Evolutionary conservation across 2,329 filamentous ascomycete species (phyloP).

Genomic region (Epichloe aotearoae): DNA sequence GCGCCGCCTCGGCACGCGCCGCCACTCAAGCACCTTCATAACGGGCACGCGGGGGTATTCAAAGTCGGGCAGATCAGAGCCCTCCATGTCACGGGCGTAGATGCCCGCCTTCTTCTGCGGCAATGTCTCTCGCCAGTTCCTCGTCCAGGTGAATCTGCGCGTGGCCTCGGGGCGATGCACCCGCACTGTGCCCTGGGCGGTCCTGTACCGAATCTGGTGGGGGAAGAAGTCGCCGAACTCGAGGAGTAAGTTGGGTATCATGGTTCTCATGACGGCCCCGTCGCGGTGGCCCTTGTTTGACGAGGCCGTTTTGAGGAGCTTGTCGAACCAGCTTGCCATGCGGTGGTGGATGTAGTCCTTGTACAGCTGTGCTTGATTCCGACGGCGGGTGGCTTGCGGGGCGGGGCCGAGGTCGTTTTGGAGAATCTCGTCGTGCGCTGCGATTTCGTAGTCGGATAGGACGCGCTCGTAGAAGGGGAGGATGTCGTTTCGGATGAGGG

Average conservation of each 20-base stretch:
- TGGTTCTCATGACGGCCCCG: conserved; percentile 8
- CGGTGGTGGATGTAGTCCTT: conserved; percentile 21
- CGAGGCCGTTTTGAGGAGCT: conserved; percentile 16
- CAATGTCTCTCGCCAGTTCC: conserved; percentile 13
- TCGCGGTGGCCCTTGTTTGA: conserved; percentile 11
- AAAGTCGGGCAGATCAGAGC: conserved; percentile 9
- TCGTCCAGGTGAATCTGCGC: conserved; percentile 12
- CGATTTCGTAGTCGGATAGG: conserved; percentile 13
- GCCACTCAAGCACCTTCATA: conserved; percentile 14
- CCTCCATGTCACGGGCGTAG: conserved; percentile 6
- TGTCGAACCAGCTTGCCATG: conserved; percentile 16
- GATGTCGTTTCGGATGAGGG: conserved; percentile 25
- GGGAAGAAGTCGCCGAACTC: conserved; percentile 23
- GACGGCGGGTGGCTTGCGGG: conserved; percentile 12
- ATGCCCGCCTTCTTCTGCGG: conserved; percentile 13
- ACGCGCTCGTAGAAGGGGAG: conserved; percentile 24
- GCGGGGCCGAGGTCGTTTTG: conserved; percentile 11
- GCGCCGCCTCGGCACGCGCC: conserved; percentile 13
- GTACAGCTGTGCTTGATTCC: conserved; percentile 15
- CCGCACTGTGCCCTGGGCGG: conserved; percentile 17
- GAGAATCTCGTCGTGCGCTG: conserved; percentile 21
- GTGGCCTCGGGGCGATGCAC: conserved; percentile 13
- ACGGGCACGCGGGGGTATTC: conserved; percentile 12
- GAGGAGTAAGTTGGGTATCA: conserved; percentile 19
- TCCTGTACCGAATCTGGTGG: conserved; percentile 18